Conservation (phyloP, 2,329 filamentous ascomycete genomes). For the Hortaea werneckii region DNA sequence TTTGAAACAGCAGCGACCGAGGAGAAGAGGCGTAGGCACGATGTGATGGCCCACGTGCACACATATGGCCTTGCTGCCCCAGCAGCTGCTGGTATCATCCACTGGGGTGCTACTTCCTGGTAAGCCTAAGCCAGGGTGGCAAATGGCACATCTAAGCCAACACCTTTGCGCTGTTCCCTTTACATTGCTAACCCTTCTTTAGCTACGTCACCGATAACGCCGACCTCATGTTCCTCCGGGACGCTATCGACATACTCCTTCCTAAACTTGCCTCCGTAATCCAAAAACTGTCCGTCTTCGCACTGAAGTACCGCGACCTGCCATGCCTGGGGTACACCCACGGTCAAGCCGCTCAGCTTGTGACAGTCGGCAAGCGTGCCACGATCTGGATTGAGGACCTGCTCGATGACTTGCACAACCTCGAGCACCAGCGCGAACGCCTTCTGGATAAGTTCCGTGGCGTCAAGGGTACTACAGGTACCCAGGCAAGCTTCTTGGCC, state of each 20-base stretch:
- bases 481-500: slow-evolving; percentile 67
- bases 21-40: slow-evolving; percentile 36
- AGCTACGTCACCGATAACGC: slow-evolving; percentile 61
- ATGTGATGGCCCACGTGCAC: slow-evolving; percentile 47
- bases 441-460: slow-evolving; percentile 60
- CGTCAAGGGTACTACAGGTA: slow-evolving; percentile 62
- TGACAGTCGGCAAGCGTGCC: slow-evolving; percentile 54
- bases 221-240: slow-evolving; percentile 65
- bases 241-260: slow-evolving; percentile 65
- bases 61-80: slow-evolving; percentile 63
- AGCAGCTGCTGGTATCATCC: slow-evolving; percentile 72
- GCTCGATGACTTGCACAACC: slow-evolving; percentile 62
- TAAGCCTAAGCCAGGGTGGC: slow-evolving; percentile 4
- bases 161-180: not conserved
- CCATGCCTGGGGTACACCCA: slow-evolving; percentile 72
- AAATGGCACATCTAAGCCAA: not conserved
- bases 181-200: not conserved
- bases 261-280: slow-evolving; percentile 73
- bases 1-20: slow-evolving; percentile 39
- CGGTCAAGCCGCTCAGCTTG: slow-evolving; percentile 50
- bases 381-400: slow-evolving; percentile 69
- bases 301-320: slow-evolving; percentile 59
- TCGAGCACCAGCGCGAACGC: slow-evolving; percentile 58
- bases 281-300: slow-evolving; percentile 61
- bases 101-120: slow-evolving; percentile 57